A percentile compares a stretch with the other conserved stretches of the same genome.
phyloP scores from a whole-genome alignment of 176 grass and related monocot species.

The Otatea glauca region DNA sequence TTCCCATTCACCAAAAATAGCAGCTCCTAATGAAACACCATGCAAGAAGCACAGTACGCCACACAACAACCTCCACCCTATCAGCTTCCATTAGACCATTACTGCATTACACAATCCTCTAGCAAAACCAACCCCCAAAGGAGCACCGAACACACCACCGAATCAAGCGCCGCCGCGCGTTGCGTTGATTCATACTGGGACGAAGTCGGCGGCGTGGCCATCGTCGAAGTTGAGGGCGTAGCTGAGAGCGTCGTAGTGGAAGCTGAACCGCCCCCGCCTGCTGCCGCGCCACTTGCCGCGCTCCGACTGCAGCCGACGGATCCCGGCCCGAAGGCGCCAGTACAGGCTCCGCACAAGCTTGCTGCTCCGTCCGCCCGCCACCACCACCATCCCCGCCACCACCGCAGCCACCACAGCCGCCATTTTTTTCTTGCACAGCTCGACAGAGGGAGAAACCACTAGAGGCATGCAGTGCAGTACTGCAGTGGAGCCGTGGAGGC shows the following conservation, averaged over 20 bases:
- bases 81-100: background rate
- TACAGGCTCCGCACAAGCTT: slow-evolving; percentile 64
- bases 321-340: slow-evolving; percentile 69
- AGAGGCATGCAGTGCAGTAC: background rate
- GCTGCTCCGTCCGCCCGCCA: slow-evolving; percentile 52
- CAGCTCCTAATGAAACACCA: background rate
- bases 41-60: background rate
- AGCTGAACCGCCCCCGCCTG: slow-evolving; percentile 61
- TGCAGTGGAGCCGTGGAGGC: background rate
- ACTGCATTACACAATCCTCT: background rate
- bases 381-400: slow-evolving; percentile 57
- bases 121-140: background rate
- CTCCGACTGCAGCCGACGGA: slow-evolving; percentile 65
- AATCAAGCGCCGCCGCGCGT: background rate
- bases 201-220: slow-evolving; percentile 50
- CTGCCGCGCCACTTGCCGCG: slow-evolving; percentile 49
- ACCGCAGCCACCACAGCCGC: slow-evolving; percentile 52
- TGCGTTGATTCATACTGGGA: background rate
- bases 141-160: background rate
- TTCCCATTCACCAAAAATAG: slow-evolving; percentile 4
- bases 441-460: background rate
- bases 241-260: slow-evolving; percentile 94
- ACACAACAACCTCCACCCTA: background rate
- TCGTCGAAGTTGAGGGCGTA: slow-evolving; percentile 97
- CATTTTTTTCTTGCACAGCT: background rate